Base-by-base conservation (phyloP, 352 stramenopile genomes). In the Phytophthora crassamura region DNA sequence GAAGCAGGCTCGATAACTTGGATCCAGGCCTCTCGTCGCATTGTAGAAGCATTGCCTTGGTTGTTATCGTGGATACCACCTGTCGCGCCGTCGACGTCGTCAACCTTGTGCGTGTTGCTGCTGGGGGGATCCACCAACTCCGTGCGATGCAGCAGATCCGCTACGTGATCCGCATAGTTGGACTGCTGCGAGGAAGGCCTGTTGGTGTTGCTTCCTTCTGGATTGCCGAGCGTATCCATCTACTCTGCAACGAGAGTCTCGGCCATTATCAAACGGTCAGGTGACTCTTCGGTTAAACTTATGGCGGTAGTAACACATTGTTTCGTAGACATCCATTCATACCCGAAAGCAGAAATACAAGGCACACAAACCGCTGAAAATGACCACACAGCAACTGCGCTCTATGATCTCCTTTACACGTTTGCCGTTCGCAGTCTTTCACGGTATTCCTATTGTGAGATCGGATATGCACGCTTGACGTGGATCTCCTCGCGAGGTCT, bases 401-500 rank as follows among this genome's bases (percentile, higher is more conserved):
- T 69, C 46, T 59, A 62, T 52, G 28, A 55, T 39, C 5, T 34
- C 22, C 15, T 51, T 51, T 57, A 57, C 33, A 45, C 58, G 45
- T 33, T 30, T 40, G 59, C 40, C 43, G 33, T 12, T 47, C 34
- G 8, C 16, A 35, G 46, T 6, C 25, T 30, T 3, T 30, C 25
- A 5, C 25, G 25, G 14, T 12, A 11, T 25, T 41, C 5, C 6
- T 84, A 88, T 65, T 88, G 73, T n/a, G 76, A 78, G 35, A 77
- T 39, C 7, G 85, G 87, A 42, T 89, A 90, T 43, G 87, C 87
- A 18, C 73, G 72, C 56, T 87, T 84, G 52, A 95, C 68, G 38
- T 69, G 82, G 45, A 95, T 95, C 45, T 95, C 87, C 33, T 94
- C 85, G 18, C 84, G 85, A 48, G 87, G 87, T 69, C 87, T 93